These are phyloP conservation scores for Solanum etuberosum DNA, from an alignment of 257 asterid genomes.

Conservation along the genomic window DNA sequence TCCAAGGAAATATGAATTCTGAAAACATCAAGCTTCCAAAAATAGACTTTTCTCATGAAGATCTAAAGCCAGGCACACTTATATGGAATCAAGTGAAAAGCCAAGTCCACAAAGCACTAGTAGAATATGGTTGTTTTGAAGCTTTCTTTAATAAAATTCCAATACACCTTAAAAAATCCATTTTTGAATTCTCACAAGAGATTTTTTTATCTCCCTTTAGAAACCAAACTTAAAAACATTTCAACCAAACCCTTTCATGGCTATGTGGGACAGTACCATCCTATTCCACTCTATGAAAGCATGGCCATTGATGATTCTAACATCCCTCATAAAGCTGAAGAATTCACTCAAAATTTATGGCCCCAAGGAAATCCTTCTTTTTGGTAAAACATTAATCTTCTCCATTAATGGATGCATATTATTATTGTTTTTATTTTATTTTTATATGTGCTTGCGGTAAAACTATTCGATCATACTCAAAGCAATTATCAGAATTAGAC, in stretches of 20 bases:
- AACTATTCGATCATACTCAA: constrained; percentile 9
- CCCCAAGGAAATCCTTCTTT: constrained; percentile 26
- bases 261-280: constrained; percentile 38
- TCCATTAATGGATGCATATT: not conserved
- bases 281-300: constrained; percentile 49
- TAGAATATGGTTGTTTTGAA: too few species aligned
- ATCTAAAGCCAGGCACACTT: too few species aligned
- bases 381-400: constrained; percentile 9
- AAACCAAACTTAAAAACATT: constrained; percentile 24
- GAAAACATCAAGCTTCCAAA: too few species aligned
- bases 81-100: too few species aligned
- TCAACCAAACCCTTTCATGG: constrained; percentile 46
- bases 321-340: constrained; percentile 6
- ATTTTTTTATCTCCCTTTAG: constrained; percentile 50
- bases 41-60: too few species aligned
- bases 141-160: too few species aligned
- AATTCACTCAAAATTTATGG: constrained; percentile 34
- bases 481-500: constrained; percentile 32
- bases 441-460: constrained; percentile 13
- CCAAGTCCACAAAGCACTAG: too few species aligned
- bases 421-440: too few species aligned
- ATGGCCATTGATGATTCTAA: constrained; percentile 34
- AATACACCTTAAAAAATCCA: too few species aligned
- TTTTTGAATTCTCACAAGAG: constrained; percentile 9
- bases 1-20: too few species aligned